These are phyloP conservation scores for Veloporphyrellus conicus DNA, from an alignment of 1,284 basidiomycete genomes.

Conservation along the genomic window DNA sequence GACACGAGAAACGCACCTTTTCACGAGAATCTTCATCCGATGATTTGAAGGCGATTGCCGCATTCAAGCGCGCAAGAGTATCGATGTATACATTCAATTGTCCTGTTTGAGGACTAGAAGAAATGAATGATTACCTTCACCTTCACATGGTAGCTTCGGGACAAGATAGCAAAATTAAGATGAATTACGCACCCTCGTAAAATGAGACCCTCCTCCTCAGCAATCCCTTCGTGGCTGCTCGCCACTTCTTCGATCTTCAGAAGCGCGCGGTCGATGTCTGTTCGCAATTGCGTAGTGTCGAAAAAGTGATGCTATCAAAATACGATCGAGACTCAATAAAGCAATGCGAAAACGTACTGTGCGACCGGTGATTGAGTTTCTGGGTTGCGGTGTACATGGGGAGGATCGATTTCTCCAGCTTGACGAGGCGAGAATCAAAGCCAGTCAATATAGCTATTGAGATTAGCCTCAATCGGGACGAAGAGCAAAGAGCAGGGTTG, in stretches of 20 bases:
- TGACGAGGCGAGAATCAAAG: slow-evolving; percentile 71
- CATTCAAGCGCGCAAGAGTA: slow-evolving; percentile 69
- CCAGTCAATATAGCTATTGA: slow-evolving; percentile 67
- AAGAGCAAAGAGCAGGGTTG: background rate
- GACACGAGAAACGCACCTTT: slow-evolving; percentile 39
- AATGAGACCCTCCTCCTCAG: slow-evolving; percentile 71
- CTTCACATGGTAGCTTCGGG: too few species aligned
- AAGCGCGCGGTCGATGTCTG: slow-evolving; percentile 75
- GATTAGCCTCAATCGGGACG: slow-evolving; percentile 16
- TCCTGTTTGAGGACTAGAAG: slow-evolving; percentile 58
- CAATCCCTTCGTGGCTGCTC: slow-evolving; percentile 70
- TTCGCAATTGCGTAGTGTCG: background rate
- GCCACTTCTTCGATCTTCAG: slow-evolving; percentile 73
- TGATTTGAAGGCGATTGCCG: slow-evolving; percentile 71
- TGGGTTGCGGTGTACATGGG: slow-evolving; percentile 73
- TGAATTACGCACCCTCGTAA: slow-evolving; percentile 59
- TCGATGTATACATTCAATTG: slow-evolving; percentile 64
- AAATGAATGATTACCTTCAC: background rate
- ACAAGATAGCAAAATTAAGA: too few species aligned
- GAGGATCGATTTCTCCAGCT: slow-evolving; percentile 75
- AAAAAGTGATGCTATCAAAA: background rate
- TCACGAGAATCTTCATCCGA: slow-evolving; percentile 55
- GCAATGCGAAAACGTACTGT: slow-evolving; percentile 44
- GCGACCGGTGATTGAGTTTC: slow-evolving; percentile 62
- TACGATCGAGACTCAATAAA: background rate